Evolutionary conservation across 176 grass and related monocot species (phyloP), one percentile per base, ranked within the genome.

Genomic region (Juncus effusus): DNA sequence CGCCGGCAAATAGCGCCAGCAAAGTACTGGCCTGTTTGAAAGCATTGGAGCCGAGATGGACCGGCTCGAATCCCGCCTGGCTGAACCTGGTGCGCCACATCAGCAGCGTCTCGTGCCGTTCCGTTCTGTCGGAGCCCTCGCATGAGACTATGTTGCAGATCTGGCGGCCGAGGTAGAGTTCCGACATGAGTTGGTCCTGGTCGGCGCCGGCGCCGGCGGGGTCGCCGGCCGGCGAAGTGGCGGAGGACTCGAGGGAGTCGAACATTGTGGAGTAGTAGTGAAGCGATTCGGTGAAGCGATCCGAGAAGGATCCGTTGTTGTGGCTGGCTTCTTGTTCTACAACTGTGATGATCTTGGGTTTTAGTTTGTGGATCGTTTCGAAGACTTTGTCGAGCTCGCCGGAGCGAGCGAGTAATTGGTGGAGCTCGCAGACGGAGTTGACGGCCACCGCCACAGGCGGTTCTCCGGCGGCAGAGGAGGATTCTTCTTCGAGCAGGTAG

Each of bases 241-340:
- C 67, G 2, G 67, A 63, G 65, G 85, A 81, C 67, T 97, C 93
- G 0, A 97, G 93, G 0, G 93, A 92, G 64, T 97, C 93, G 80
- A 97, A 97, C 93, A 97, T 92, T 65, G 85, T 92, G 5, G 93
- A 97, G 65, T 97, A 97, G 72, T 97, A 97, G 80, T 92, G 88
- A 66, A 97, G 76, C 0, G 93, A 86, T 74, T 97, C 85, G 3
- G 84, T 92, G 82, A 97, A 97, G 15, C 93, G 85, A 13, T 97
- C 93, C 2, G 89, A 12, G 82, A 97, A 97, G 0, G 77, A 62
- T 56, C 80, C 80, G 6, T 71, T 41, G 85, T 97, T 97, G 75
- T 97, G 93, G 74, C 86, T 92, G 0, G 85, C 93, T 74, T 97
- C 93, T 69, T 97, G 88, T 74, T 97, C 93, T 0, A 92, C 93